Base-by-base conservation (phyloP, 1,139 yeast genomes). In the Blastobotrys ciferrii region DNA sequence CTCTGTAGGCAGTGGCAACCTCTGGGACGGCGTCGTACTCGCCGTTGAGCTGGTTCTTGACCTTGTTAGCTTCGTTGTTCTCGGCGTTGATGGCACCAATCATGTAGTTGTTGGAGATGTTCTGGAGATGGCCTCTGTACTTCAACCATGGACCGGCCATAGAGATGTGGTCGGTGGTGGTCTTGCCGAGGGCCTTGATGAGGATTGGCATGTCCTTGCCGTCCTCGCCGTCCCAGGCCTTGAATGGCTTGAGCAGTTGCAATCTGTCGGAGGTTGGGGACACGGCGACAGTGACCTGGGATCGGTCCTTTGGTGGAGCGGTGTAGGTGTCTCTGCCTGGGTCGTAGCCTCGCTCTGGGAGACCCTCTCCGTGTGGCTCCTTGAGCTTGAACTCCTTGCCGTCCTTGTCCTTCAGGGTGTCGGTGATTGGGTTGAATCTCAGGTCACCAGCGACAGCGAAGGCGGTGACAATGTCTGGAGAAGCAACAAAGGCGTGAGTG, bases 81-180 rank as follows among this genome's bases (percentile, higher is more conserved):
- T 91, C 98, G 66, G 87, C 87, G 68, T 92, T 92, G 53, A 87
- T 95, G 13, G 98, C 98, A 55, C 98, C 98, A 63, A 92, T 92
- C 61, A 92, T 76, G 5, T 98, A 91, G 73, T 92, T 92, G 73
- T 92, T 80, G 12, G 97, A 87, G 58, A 92, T 92, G 71, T 92
- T 92, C 67, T 91, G 97, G 63, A 92, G 77, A 66, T 92, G 98
- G 15, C 98, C 98, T 74, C 92, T 92, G 73, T 92, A 92, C 73
- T 92, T 92, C 71, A 92, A 80, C 98, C 98, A 92, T n/a, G 84
- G 92, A 65, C 98, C 98, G 32, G 98, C 98, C 38, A 98, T 98
- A 23, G 97, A 89, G 60, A 92, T 92, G 66, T 92, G 98, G 70
- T 92, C 98, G 37, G 98, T 92, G 42, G 98, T 92, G 76, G 98